These are phyloP conservation scores for Kondoa malvinella DNA, from an alignment of 768 basidiomycete species.

Conservation along the genomic window DNA sequence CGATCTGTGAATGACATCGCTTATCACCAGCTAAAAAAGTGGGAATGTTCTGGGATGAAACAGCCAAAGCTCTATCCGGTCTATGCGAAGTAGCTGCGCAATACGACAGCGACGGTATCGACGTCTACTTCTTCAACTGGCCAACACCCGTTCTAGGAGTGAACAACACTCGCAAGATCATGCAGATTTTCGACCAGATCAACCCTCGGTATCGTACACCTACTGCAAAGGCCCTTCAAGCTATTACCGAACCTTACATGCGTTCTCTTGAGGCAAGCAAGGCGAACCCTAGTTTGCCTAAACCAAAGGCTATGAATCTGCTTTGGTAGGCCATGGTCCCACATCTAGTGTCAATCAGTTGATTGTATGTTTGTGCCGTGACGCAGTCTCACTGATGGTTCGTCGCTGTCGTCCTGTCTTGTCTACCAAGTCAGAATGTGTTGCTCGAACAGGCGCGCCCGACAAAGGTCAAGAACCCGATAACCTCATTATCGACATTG, in stretches of 20 bases:
- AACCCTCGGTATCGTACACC: background rate
- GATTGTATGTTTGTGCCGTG: too few species aligned
- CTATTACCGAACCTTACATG: background rate
- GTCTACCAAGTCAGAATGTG: too few species aligned
- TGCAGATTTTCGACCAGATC: background rate
- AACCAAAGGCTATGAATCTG: background rate
- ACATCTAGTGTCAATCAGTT: too few species aligned
- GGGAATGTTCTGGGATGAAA: constrained; percentile 21
- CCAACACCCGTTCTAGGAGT: background rate
- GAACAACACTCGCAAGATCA: background rate
- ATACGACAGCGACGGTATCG: constrained; percentile 18
- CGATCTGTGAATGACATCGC: background rate
- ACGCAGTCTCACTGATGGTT: too few species aligned
- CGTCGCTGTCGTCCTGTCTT: too few species aligned
- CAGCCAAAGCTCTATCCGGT: constrained; percentile 7
- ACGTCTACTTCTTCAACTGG: constrained; percentile 5
- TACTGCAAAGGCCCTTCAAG: background rate
- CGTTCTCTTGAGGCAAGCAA: background rate
- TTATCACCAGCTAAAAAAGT: background rate
- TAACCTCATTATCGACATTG: constrained; percentile 7
- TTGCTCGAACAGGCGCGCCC: too few species aligned
- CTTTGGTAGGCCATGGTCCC: too few species aligned
- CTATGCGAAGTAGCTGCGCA: constrained; percentile 9
- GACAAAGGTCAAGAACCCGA: too few species aligned
- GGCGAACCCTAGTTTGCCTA: background rate